Evolutionary conservation across 257 asterid species (phyloP).

Genomic region (Nicotiana tabacum): DNA sequence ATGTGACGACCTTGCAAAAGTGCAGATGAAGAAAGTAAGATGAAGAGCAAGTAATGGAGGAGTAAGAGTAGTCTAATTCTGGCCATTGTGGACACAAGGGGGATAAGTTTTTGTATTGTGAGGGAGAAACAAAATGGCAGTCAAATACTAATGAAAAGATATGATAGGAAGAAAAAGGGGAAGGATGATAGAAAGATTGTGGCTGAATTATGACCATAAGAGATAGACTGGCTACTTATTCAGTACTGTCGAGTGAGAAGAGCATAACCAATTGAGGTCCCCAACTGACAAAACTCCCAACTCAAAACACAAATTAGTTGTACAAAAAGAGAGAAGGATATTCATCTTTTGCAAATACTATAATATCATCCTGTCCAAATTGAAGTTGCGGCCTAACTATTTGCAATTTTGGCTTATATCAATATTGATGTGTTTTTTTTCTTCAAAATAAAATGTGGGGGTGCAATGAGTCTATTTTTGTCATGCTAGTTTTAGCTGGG

Average conservation of each 20-base stretch:
- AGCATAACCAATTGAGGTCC: slow-evolving; percentile 52
- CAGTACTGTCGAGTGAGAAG: slow-evolving; percentile 16
- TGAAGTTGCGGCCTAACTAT: too few species aligned
- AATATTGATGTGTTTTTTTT: too few species aligned
- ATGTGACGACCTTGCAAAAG: slow-evolving; percentile 40
- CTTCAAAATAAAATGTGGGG: too few species aligned
- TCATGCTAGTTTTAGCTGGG: too few species aligned
- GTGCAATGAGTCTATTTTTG: too few species aligned
- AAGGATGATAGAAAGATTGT: slow-evolving; percentile 23
- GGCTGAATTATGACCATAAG: slow-evolving; percentile 58
- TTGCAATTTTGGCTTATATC: background rate
- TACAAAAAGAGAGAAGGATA: background rate
- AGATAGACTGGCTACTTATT: slow-evolving; percentile 49
- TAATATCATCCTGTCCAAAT: background rate
- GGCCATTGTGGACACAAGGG: slow-evolving; percentile 29
- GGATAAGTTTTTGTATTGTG: slow-evolving; percentile 4
- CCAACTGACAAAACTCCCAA: slow-evolving; percentile 46
- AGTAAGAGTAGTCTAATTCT: slow-evolving; percentile 11
- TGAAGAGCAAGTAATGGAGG: slow-evolving; percentile 33
- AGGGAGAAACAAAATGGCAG: slow-evolving; percentile 9
- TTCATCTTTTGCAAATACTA: background rate
- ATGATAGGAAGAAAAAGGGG: slow-evolving; percentile 30
- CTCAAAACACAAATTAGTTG: background rate
- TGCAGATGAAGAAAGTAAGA: slow-evolving; percentile 29
- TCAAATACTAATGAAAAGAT: slow-evolving; percentile 10